These are phyloP conservation scores for Crithidia acanthocephali DNA, from an alignment of 208 protist genomes.

Conservation along the genomic window DNA sequence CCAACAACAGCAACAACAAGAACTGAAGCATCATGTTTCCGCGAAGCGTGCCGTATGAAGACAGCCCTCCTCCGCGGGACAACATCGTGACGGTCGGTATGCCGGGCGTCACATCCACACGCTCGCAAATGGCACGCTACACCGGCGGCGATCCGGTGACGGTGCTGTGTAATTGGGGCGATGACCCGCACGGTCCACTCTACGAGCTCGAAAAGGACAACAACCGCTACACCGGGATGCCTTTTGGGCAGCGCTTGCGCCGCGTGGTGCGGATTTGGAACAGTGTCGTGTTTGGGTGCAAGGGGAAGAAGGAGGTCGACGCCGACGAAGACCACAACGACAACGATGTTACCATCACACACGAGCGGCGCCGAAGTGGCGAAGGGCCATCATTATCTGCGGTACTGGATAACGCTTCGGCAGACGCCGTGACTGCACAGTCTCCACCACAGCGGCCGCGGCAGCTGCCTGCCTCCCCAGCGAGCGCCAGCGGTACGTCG, in stretches of 20 bases:
- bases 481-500: background rate
- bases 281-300: conserved; percentile 11
- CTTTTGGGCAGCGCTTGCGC: conserved; percentile 5
- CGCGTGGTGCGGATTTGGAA: conserved; percentile 14
- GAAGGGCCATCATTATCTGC: background rate
- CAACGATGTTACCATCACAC: background rate
- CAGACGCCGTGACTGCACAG: too few relatives aligned
- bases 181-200: conserved; percentile 26
- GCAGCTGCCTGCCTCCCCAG: background rate
- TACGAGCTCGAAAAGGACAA: conserved; percentile 23
- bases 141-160: conserved; percentile 68
- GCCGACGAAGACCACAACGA: conserved; percentile 4
- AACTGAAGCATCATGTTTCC: conserved; percentile 46
- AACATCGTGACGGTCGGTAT: conserved; percentile 88
- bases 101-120: conserved; percentile 70
- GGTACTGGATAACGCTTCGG: background rate
- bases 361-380: background rate
- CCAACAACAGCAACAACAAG: background rate
- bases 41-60: conserved; percentile 58
- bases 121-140: conserved; percentile 76
- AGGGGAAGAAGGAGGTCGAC: background rate
- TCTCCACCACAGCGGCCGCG: background rate
- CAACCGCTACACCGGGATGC: conserved; percentile 26
- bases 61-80: conserved; percentile 50
- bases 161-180: conserved; percentile 67